Percentiles rank a stretch among this genome's conserved stretches.
These are phyloP conservation scores for Ogataea degrootiae DNA, from an alignment of 805 yeast species.

Conservation along the genomic window DNA sequence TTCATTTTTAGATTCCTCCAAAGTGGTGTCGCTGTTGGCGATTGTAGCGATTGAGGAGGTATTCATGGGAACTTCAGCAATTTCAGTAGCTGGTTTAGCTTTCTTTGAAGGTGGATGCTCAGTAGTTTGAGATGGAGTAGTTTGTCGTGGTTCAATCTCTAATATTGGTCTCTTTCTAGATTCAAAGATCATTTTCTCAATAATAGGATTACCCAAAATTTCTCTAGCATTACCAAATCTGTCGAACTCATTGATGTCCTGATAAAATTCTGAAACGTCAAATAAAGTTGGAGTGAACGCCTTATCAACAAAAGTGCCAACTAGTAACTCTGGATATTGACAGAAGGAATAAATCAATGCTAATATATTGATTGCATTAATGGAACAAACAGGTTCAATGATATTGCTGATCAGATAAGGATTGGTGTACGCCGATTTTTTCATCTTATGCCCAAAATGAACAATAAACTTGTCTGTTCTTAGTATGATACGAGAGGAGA, in stretches of 20 bases:
- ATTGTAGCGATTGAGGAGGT: not conserved
- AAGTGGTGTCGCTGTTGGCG: too few relatives aligned
- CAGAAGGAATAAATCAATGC: constrained; percentile 27
- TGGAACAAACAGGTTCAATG: constrained; percentile 21
- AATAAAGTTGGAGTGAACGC: constrained; percentile 19
- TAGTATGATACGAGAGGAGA: constrained; percentile 21
- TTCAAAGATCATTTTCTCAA: constrained; percentile 17
- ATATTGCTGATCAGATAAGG: constrained; percentile 20
- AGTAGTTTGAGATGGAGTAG: not conserved
- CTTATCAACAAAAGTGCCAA: constrained; percentile 20
- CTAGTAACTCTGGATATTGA: constrained; percentile 14
- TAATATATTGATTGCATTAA: constrained; percentile 28
- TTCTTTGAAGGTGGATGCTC: not conserved
- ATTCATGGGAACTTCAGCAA: not conserved
- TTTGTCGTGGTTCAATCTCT: not conserved
- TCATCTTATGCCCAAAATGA: constrained; percentile 24
- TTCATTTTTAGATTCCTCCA: too few relatives aligned
- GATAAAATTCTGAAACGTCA: constrained; percentile 26
- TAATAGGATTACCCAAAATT: constrained; percentile 17
- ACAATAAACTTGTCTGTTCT: constrained; percentile 25
- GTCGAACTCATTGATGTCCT: constrained; percentile 22
- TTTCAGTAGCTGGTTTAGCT: not conserved
- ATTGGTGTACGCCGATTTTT: constrained; percentile 23
- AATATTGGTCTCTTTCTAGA: constrained; percentile 2
- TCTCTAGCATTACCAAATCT: constrained; percentile 21